Percentiles rank a stretch among this genome's conserved stretches.
These are phyloP conservation scores for Auxenochlorella protothecoides DNA, from an alignment of 139 green algal species.

Conservation along the genomic window DNA sequence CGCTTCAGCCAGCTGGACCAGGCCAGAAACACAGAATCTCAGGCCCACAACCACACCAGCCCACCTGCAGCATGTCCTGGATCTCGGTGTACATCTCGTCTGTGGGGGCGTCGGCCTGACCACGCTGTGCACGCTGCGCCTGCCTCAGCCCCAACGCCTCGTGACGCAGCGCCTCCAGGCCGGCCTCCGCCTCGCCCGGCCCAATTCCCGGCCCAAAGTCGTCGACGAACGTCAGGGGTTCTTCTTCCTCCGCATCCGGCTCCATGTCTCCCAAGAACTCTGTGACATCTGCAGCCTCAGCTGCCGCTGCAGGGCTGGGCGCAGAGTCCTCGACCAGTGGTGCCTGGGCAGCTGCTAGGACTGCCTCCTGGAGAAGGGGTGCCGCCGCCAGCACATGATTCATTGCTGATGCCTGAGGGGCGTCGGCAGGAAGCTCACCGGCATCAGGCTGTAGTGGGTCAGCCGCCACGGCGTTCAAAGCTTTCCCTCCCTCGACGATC, in stretches of 20 bases:
- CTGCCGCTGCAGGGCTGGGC: not conserved
- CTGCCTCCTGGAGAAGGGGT: no score
- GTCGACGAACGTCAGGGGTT: not conserved
- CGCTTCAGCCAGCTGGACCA: no score
- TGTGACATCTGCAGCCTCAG: not conserved
- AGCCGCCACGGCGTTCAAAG: no score
- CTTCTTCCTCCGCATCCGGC: not conserved
- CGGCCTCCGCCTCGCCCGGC: slow-evolving; percentile 16
- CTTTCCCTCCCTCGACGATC: no score
- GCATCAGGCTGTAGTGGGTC: no score
- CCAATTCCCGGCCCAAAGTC: no score
- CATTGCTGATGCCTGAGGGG: no score
- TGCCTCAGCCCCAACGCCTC: slow-evolving; percentile 22
- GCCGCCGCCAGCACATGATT: no score
- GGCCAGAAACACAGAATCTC: no score
- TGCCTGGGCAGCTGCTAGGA: no score
- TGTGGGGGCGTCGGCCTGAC: slow-evolving; percentile 47
- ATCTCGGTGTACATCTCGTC: slow-evolving; percentile 73
- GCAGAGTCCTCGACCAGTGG: no score
- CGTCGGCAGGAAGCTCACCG: no score
- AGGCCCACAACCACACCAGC: not conserved
- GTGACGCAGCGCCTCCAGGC: slow-evolving; percentile 19
- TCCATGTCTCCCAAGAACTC: not conserved
- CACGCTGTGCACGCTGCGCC: slow-evolving; percentile 7
- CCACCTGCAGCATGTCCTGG: slow-evolving; percentile 86